Evolutionary conservation across 257 asterid genomes (phyloP).

Genomic region (Solanum bukasovii): DNA sequence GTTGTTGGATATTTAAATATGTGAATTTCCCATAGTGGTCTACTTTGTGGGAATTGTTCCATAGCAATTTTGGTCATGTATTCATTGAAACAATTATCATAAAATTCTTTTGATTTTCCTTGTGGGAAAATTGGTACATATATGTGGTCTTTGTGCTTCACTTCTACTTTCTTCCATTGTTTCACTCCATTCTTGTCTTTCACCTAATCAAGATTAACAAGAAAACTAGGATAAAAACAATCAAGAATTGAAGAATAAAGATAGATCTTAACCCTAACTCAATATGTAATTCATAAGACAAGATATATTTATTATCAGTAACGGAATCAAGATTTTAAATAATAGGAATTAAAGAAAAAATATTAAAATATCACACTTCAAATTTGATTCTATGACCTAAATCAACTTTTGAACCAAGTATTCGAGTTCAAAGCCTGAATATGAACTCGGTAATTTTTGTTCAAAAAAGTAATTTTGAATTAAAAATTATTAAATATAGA

Average conservation of each 20-base stretch:
- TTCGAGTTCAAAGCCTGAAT: background rate
- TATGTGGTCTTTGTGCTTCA: slow-evolving; percentile 18
- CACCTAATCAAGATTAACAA: slow-evolving; percentile 4
- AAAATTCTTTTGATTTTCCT: slow-evolving; percentile 15
- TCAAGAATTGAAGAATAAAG: background rate
- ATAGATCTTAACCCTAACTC: background rate
- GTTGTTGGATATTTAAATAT: slow-evolving; percentile 26
- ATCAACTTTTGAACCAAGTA: background rate
- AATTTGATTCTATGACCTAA: background rate
- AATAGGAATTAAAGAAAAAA: background rate
- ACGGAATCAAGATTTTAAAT: background rate
- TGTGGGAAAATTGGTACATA: slow-evolving; percentile 11
- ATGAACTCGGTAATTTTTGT: background rate
- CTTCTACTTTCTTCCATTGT: slow-evolving; percentile 25
- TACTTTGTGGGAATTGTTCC: slow-evolving; percentile 21
- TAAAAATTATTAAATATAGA: no score
- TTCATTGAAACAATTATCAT: slow-evolving; percentile 25
- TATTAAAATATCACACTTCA: background rate
- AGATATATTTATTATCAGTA: no score
- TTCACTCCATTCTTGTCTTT: slow-evolving; percentile 17
- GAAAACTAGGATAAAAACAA: background rate
- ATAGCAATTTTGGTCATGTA: slow-evolving; percentile 19
- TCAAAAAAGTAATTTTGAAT: background rate
- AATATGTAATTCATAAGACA: background rate
- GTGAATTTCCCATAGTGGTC: slow-evolving; percentile 37